Conservation (phyloP, 352 stramenopile species). For the Pythium biforme region DNA sequence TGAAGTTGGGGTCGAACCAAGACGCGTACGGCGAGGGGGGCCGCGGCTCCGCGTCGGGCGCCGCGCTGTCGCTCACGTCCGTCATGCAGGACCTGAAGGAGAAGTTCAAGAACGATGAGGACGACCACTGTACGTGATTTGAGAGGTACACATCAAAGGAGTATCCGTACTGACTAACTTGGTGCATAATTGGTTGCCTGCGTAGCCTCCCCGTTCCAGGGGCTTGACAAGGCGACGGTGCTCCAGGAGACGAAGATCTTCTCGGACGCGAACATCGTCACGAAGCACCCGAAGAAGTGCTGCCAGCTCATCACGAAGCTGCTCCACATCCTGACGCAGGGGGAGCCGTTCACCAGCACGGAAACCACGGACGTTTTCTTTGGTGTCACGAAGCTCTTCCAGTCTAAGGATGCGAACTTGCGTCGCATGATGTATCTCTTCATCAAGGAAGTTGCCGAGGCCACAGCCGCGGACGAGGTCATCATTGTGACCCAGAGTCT, state of each 20-base stretch:
- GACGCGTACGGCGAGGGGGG: conserved; percentile 47
- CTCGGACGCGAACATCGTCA: conserved; percentile 97
- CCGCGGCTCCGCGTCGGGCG: conserved; percentile 30
- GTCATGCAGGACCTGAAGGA: conserved; percentile 96
- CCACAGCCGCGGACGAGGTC: conserved; percentile 91
- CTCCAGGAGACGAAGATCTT: conserved; percentile 99
- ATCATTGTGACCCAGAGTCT: conserved; percentile 99
- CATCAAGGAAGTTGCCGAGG: conserved; percentile 97
- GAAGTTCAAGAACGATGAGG: conserved; percentile 99
- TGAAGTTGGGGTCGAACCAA: conserved; percentile 63
- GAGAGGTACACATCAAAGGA: neutral
- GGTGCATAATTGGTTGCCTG: neutral
- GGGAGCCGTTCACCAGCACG: conserved; percentile 94
- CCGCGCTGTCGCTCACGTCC: conserved; percentile 64
- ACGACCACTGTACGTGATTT: conserved; percentile 78
- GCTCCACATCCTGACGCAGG: conserved; percentile 97
- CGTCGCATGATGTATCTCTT: conserved; percentile 99
- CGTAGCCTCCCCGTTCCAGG: conserved; percentile 90
- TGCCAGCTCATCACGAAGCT: conserved; percentile 99
- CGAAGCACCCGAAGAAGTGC: conserved; percentile 96
- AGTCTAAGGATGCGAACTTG: conserved; percentile 97
- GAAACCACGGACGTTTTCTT: conserved; percentile 99
- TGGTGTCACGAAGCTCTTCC: conserved; percentile 99
- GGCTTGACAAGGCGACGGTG: conserved; percentile 94
- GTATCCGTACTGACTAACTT: neutral